Evolutionary conservation across 345 rosid genomes (phyloP).

Genomic region (Mercurialis annua): DNA sequence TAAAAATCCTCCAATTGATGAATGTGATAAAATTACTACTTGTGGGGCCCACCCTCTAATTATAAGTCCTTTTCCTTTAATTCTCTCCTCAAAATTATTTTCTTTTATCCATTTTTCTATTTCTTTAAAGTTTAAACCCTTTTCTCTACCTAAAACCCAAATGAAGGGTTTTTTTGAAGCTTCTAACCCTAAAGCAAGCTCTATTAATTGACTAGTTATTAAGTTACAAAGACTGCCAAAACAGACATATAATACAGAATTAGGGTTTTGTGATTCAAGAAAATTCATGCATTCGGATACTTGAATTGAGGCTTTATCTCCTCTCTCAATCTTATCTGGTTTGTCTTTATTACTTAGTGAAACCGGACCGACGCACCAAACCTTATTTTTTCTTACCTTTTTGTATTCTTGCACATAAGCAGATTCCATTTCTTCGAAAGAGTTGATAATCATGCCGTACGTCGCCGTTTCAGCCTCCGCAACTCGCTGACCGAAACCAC

Average conservation of each 20-base stretch:
- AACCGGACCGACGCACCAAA: constrained; percentile 19
- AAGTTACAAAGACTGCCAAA: constrained; percentile 15
- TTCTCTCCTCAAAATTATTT: constrained; percentile 8
- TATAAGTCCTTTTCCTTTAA: constrained; percentile 6
- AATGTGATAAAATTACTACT: constrained; percentile 9
- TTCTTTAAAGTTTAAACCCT: constrained; percentile 1
- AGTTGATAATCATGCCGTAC: constrained; percentile 9
- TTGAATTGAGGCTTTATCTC: constrained; percentile 4
- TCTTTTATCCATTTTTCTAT: neutral
- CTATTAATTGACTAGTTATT: constrained; percentile 2
- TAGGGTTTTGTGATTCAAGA: neutral
- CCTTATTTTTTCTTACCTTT: neutral
- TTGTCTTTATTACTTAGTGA: constrained; percentile 3
- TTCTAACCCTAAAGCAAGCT: constrained; percentile 17
- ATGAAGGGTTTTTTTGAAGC: constrained; percentile 14
- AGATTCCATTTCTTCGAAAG: constrained; percentile 15
- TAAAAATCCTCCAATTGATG: constrained; percentile 11
- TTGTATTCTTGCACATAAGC: constrained; percentile 2
- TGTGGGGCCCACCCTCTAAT: constrained; percentile 18
- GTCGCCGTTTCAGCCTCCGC: neutral
- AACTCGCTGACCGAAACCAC: neutral
- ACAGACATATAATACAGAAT: constrained; percentile 13
- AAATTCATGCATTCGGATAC: neutral
- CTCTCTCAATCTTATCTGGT: constrained; percentile 8
- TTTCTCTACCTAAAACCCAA: constrained; percentile 12